Percentiles rank a stretch among this genome's conserved stretches.
Conservation (phyloP, 2,329 filamentous ascomycete species). For the Aspergillus latus region DNA sequence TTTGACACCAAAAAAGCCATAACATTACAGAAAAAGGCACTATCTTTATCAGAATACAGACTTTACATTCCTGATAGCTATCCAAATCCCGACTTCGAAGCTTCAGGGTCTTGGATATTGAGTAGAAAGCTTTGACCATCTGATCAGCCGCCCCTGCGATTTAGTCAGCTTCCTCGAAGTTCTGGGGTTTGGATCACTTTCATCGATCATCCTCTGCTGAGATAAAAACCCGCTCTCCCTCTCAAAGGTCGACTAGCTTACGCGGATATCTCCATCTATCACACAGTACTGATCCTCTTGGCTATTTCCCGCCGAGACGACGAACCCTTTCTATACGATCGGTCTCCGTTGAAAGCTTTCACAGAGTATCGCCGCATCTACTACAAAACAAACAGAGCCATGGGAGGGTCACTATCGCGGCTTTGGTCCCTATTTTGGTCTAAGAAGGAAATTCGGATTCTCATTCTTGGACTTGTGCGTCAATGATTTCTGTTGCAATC, state of each 20-base stretch:
- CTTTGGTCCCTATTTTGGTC: constrained; percentile 75
- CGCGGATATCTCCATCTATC: constrained; percentile 1
- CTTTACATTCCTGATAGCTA: background rate
- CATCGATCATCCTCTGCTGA: constrained; percentile 3
- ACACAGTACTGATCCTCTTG: background rate
- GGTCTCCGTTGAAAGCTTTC: background rate
- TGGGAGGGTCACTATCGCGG: constrained; percentile 59
- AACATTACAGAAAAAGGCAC: background rate
- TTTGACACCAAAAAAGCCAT: background rate
- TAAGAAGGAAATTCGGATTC: constrained; percentile 97
- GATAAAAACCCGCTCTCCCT: background rate
- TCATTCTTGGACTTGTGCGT: constrained; percentile 88
- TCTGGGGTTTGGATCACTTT: constrained; percentile 6
- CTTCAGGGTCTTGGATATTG: background rate
- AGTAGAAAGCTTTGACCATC: constrained; percentile 27
- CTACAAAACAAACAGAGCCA: constrained; percentile 30
- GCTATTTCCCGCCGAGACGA: background rate
- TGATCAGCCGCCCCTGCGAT: constrained; percentile 24
- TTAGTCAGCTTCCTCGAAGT: constrained; percentile 25
- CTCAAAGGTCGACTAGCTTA: background rate
- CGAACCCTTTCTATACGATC: constrained; percentile 1
- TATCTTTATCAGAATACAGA: no score
- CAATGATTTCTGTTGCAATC: constrained; percentile 12
- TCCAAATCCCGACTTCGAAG: background rate
- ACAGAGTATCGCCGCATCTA: constrained; percentile 5